Evolutionary conservation across 2,329 filamentous ascomycete species (phyloP).

Genomic region (Tolypocladium album): DNA sequence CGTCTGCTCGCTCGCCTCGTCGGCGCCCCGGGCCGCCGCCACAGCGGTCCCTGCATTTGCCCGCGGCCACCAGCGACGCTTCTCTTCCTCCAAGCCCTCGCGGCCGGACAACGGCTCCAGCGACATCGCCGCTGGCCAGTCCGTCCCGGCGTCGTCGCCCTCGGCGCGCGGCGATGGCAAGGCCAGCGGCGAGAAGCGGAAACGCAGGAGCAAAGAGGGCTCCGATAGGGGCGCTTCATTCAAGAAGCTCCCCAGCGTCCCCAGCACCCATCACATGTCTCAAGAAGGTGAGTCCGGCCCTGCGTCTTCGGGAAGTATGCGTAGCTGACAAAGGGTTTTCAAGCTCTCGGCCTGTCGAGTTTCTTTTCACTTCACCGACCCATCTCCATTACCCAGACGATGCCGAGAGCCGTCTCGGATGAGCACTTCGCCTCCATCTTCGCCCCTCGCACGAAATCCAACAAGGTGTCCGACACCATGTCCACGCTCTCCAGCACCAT

Average conservation of each 20-base stretch:
- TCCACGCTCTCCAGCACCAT: slow-evolving; percentile 53
- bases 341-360: slow-evolving; percentile 77
- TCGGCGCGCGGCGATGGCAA: slow-evolving; percentile 30
- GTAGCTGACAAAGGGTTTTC: neutral
- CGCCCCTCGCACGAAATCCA: slow-evolving; percentile 38
- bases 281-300: slow-evolving; percentile 45
- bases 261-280: slow-evolving; percentile 62
- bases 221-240: slow-evolving; percentile 32
- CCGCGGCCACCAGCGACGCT: slow-evolving; percentile 40
- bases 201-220: slow-evolving; percentile 45
- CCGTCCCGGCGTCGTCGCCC: slow-evolving; percentile 36
- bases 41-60: slow-evolving; percentile 23
- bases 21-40: slow-evolving; percentile 27
- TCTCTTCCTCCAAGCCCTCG: slow-evolving; percentile 53
- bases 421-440: slow-evolving; percentile 83
- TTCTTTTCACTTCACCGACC: slow-evolving; percentile 96
- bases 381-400: slow-evolving; percentile 75
- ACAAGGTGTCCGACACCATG: slow-evolving; percentile 51
- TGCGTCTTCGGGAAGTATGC: neutral
- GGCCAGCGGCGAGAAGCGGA: slow-evolving; percentile 40
- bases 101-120: slow-evolving; percentile 46
- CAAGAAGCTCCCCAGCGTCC: slow-evolving; percentile 59
- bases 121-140: slow-evolving; percentile 36
- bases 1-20: slow-evolving; percentile 29
- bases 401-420: slow-evolving; percentile 61